Conservation (phyloP, 2,329 filamentous ascomycete species). For the Albifimbria verrucaria region DNA sequence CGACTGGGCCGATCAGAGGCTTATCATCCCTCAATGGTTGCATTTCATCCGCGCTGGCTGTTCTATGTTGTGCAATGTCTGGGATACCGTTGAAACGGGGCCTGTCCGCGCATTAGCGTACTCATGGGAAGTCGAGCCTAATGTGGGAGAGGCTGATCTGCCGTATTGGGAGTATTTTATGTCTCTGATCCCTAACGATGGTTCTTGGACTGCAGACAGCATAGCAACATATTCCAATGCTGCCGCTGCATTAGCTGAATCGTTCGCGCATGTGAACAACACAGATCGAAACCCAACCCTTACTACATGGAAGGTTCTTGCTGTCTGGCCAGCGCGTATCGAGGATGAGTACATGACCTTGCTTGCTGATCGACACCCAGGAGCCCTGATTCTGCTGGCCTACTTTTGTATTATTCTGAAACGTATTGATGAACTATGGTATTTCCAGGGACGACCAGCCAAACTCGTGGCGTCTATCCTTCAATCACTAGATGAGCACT, state of each 20-base stretch:
- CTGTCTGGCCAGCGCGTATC: slow-evolving; percentile 6
- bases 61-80: slow-evolving; percentile 4
- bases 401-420: slow-evolving; percentile 10
- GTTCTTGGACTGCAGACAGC: background rate
- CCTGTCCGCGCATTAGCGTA: slow-evolving; percentile 1
- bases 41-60: slow-evolving; percentile 9
- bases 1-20: background rate
- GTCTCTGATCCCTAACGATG: background rate
- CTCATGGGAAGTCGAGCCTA: slow-evolving; percentile 5
- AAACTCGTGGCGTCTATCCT: background rate
- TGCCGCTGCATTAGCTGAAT: background rate
- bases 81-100: slow-evolving; percentile 5
- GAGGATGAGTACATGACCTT: slow-evolving; percentile 5
- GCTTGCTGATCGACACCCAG: slow-evolving; percentile 4
- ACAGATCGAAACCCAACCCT: background rate
- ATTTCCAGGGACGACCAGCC: background rate
- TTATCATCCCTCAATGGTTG: slow-evolving; percentile 4
- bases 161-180: background rate
- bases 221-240: background rate
- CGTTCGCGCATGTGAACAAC: slow-evolving; percentile 1
- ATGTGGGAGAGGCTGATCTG: background rate
- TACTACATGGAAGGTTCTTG: slow-evolving; percentile 5
- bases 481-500: background rate
- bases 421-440: slow-evolving; percentile 6
- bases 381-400: slow-evolving; percentile 6